phyloP scores from a whole-genome alignment of 108 stramenopile species.

The Fistulifera pelliculosa region DNA sequence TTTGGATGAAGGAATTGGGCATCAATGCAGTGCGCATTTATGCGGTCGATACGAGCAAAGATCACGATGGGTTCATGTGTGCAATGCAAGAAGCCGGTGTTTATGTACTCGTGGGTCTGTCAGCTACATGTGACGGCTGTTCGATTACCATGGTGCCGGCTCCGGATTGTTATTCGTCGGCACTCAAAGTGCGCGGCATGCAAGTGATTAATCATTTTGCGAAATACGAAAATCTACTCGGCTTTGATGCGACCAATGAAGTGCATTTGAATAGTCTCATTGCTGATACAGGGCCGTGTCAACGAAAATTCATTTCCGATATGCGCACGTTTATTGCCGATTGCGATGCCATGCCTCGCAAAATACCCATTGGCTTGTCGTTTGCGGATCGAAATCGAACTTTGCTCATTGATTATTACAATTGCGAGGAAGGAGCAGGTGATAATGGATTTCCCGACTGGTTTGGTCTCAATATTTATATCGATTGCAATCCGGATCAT shows the following conservation, averaged over 20 bases:
- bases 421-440: conserved; percentile 13
- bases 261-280: conserved; percentile 20
- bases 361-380: conserved; percentile 30
- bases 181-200: conserved; percentile 31
- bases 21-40: conserved; percentile 39
- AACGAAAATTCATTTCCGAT: conserved; percentile 38
- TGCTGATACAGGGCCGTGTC: conserved; percentile 27
- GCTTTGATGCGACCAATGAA: conserved; percentile 41
- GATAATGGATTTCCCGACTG: conserved; percentile 14
- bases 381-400: conserved; percentile 14
- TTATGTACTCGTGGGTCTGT: conserved; percentile 27
- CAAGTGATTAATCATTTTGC: conserved; percentile 29
- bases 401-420: conserved; percentile 19
- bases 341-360: conserved; percentile 14
- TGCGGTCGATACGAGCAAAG: conserved; percentile 23
- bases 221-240: conserved; percentile 28
- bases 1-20: conserved; percentile 22
- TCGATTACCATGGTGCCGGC: conserved; percentile 18
- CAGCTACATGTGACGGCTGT: conserved; percentile 26
- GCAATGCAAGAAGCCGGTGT: conserved; percentile 33
- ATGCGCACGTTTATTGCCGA: conserved; percentile 22
- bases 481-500: conserved; percentile 20
- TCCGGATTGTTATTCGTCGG: conserved; percentile 28
- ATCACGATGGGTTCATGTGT: conserved; percentile 44
- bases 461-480: conserved; percentile 37